Evolutionary conservation across 163 green algal species (phyloP).

Genomic region (Chlamydomonas reinhardtii): DNA sequence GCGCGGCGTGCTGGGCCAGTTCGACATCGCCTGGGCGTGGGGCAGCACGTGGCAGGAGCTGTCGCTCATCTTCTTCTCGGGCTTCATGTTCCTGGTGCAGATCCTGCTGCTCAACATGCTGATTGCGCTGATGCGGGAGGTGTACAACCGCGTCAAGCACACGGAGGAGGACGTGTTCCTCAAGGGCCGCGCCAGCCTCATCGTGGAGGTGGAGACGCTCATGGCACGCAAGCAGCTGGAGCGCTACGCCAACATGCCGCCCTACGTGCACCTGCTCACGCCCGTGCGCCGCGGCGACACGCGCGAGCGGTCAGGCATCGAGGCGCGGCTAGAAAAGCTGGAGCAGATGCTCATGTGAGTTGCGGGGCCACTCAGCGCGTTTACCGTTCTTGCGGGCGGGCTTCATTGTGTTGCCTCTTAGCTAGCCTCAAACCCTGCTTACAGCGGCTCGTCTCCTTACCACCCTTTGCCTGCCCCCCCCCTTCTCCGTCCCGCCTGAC

Average conservation of each 20-base stretch:
- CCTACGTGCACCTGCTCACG: constrained; percentile 66
- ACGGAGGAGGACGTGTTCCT: constrained; percentile 65
- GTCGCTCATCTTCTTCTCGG: constrained; percentile 51
- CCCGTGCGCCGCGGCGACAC: constrained; percentile 40
- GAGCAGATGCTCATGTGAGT: constrained; percentile 51
- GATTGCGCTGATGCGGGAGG: constrained; percentile 65
- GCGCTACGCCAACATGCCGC: constrained; percentile 57
- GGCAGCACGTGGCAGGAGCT: constrained; percentile 50
- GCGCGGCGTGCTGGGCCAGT: constrained; percentile 40
- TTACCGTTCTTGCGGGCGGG: too few species aligned
- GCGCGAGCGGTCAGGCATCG: constrained; percentile 7
- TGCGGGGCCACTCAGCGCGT: too few species aligned
- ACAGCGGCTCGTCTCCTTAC: neutral
- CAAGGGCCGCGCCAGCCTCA: constrained; percentile 56
- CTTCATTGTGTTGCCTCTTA: too few species aligned
- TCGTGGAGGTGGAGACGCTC: constrained; percentile 67
- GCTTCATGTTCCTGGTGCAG: constrained; percentile 58
- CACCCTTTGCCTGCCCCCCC: neutral
- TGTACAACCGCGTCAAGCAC: constrained; percentile 53
- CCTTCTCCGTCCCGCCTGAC: neutral
- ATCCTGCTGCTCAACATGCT: constrained; percentile 70
- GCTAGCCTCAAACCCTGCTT: too few species aligned
- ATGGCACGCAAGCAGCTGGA: constrained; percentile 57
- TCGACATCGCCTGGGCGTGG: constrained; percentile 40
- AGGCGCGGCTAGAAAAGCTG: constrained; percentile 40